These are phyloP conservation scores for Metschnikowia kunwiensis DNA, from an alignment of 805 yeast species.

Conservation along the genomic window DNA sequence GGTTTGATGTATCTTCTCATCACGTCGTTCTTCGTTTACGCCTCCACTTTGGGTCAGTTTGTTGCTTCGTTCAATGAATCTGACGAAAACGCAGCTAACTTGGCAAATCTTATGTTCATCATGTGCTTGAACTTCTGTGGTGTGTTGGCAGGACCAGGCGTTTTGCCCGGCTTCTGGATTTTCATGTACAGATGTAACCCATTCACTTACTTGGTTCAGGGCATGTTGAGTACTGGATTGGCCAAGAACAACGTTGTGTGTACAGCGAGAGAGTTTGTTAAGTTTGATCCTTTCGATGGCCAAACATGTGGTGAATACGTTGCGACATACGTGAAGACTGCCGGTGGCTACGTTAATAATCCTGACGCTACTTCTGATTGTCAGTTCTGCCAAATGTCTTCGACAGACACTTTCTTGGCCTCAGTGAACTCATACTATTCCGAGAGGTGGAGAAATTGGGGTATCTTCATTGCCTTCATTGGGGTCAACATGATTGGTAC, in stretches of 20 bases:
- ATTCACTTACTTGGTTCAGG: conserved; percentile 54
- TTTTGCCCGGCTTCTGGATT: conserved; percentile 81
- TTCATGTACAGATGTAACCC: conserved; percentile 79
- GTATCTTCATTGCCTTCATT: conserved; percentile 52
- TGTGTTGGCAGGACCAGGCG: conserved; percentile 53
- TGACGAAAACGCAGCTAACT: conserved; percentile 26
- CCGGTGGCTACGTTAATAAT: conserved; percentile 57
- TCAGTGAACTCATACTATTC: conserved; percentile 39
- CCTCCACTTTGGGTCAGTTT: conserved; percentile 25
- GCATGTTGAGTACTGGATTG: conserved; percentile 40
- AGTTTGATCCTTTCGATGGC: conserved; percentile 47
- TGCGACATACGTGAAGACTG: conserved; percentile 35
- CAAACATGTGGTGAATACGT: conserved; percentile 62
- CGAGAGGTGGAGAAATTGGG: conserved; percentile 68
- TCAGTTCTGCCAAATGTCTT: conserved; percentile 53
- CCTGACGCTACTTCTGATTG: conserved; percentile 57
- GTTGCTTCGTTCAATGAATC: conserved; percentile 22
- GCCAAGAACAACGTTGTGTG: conserved; percentile 51
- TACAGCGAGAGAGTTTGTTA: conserved; percentile 26
- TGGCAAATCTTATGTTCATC: conserved; percentile 24
- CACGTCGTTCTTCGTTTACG: conserved; percentile 19
- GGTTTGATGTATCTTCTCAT: conserved; percentile 35
- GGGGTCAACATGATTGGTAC: conserved; percentile 33
- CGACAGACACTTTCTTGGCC: conserved; percentile 59
- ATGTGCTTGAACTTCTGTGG: conserved; percentile 67